These are phyloP conservation scores for Dalechampia spathulata DNA, from an alignment of 441 rosid species.

Conservation along the genomic window DNA sequence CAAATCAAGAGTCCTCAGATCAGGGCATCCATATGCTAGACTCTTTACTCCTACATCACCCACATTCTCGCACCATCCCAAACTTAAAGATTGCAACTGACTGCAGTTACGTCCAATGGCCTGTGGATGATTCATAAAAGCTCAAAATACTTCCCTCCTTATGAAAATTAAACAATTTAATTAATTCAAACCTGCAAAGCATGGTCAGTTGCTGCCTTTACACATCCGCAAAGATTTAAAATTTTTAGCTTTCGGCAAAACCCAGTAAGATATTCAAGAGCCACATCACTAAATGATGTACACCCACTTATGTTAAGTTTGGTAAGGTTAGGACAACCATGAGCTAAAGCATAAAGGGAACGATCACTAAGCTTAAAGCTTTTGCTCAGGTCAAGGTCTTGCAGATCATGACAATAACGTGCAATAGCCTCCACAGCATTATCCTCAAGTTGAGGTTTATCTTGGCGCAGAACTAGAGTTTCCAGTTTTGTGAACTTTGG, in stretches of 20 bases:
- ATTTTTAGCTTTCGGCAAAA: slow-evolving; percentile 56
- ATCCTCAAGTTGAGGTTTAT: slow-evolving; percentile 79
- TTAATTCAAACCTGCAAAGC: slow-evolving; percentile 61
- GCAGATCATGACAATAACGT: slow-evolving; percentile 64
- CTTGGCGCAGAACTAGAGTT: slow-evolving; percentile 68
- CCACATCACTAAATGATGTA: slow-evolving; percentile 56
- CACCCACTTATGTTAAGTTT: slow-evolving; percentile 95
- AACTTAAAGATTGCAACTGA: slow-evolving; percentile 61
- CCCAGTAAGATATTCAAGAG: slow-evolving; percentile 47
- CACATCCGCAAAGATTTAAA: slow-evolving; percentile 90
- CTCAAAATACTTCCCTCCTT: background rate
- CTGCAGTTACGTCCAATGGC: slow-evolving; percentile 79
- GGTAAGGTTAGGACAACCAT: slow-evolving; percentile 69
- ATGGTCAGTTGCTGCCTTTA: slow-evolving; percentile 62
- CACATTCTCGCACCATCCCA: slow-evolving; percentile 96
- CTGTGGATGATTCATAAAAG: slow-evolving; percentile 32
- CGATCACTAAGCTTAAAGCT: slow-evolving; percentile 76
- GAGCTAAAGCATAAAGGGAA: slow-evolving; percentile 67
- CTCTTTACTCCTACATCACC: slow-evolving; percentile 78
- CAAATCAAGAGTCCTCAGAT: slow-evolving; percentile 69
- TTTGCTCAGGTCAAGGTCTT: slow-evolving; percentile 88
- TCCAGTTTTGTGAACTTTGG: slow-evolving; percentile 74
- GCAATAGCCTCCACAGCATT: slow-evolving; percentile 73
- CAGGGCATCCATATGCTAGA: slow-evolving; percentile 86
- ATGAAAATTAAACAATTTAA: background rate